Evolutionary conservation across 1,284 basidiomycete genomes (phyloP).

Genomic region (Caloboletus firmus): DNA sequence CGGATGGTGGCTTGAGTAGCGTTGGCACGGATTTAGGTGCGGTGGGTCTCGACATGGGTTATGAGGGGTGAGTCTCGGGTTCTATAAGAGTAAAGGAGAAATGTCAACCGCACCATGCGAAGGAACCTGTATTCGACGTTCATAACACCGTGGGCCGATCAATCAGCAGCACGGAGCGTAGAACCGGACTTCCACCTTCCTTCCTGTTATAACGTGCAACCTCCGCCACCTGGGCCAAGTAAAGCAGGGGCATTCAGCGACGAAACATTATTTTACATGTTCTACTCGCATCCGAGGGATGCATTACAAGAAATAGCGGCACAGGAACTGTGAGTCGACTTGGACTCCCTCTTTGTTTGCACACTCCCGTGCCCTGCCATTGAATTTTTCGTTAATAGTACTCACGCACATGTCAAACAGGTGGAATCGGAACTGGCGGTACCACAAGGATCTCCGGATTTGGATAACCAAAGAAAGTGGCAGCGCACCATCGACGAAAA

Average conservation of each 20-base stretch:
- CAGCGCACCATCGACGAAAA: constrained; percentile 81
- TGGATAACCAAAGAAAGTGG: constrained; percentile 96
- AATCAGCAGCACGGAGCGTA: constrained; percentile 77
- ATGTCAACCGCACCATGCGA: constrained; percentile 25
- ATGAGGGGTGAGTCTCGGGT: constrained; percentile 65
- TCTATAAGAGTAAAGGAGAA: constrained; percentile 17
- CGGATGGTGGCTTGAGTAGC: constrained; percentile 82
- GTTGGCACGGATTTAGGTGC: constrained; percentile 93
- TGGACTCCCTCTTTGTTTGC: neutral
- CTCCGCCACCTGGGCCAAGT: constrained; percentile 83
- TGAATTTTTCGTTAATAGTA: neutral
- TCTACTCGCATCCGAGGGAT: constrained; percentile 94
- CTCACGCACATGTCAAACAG: constrained; percentile 41
- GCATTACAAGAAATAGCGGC: constrained; percentile 94
- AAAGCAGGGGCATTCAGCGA: constrained; percentile 93
- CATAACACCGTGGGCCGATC: constrained; percentile 96
- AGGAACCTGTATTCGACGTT: constrained; percentile 89
- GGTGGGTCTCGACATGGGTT: constrained; percentile 89
- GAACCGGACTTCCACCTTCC: constrained; percentile 94
- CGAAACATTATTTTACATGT: constrained; percentile 98
- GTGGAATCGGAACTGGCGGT: constrained; percentile 96
- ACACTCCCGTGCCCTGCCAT: neutral
- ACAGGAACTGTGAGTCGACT: constrained; percentile 82
- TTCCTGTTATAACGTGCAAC: constrained; percentile 91
- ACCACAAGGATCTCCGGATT: constrained; percentile 91